Percentiles rank a stretch among this genome's conserved stretches.
Conservation (phyloP, 371 early-diverging fungal species). For the Apophysomyces ossiformis region DNA sequence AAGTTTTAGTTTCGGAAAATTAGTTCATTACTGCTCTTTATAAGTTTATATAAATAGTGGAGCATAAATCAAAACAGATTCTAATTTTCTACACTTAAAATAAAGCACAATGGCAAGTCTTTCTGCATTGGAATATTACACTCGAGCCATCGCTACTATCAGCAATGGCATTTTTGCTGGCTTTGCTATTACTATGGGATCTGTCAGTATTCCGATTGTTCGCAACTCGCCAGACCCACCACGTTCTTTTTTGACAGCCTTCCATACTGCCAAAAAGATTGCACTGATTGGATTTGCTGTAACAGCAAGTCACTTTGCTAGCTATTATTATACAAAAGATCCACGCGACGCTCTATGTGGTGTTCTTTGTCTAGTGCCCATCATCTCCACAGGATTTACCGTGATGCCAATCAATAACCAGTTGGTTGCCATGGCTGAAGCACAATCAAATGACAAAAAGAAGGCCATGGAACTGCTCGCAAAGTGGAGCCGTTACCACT, state of each 20-base stretch:
- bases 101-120: not conserved
- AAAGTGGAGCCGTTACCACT: constrained; percentile 16
- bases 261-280: constrained; percentile 2
- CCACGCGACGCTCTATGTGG: constrained; percentile 7
- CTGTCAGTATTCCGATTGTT: constrained; percentile 5
- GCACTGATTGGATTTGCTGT: not conserved
- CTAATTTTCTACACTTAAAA: not conserved
- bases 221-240: constrained; percentile 15
- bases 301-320: constrained; percentile 12
- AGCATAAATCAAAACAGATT: not conserved
- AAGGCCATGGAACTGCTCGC: not conserved
- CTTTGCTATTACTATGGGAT: constrained; percentile 14
- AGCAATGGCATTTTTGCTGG: constrained; percentile 21
- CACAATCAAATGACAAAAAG: not conserved
- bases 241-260: constrained; percentile 9
- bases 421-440: not conserved
- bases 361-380: not conserved
- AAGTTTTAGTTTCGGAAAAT: too few relatives aligned
- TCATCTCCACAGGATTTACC: constrained; percentile 12
- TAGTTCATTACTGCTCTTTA: too few relatives aligned
- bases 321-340: constrained; percentile 13
- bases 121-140: not conserved
- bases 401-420: constrained; percentile 17
- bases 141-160: not conserved
- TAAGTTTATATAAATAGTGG: too few relatives aligned